Base-by-base conservation (phyloP, 768 basidiomycete genomes). In the Hysterangium stoloniferum region DNA sequence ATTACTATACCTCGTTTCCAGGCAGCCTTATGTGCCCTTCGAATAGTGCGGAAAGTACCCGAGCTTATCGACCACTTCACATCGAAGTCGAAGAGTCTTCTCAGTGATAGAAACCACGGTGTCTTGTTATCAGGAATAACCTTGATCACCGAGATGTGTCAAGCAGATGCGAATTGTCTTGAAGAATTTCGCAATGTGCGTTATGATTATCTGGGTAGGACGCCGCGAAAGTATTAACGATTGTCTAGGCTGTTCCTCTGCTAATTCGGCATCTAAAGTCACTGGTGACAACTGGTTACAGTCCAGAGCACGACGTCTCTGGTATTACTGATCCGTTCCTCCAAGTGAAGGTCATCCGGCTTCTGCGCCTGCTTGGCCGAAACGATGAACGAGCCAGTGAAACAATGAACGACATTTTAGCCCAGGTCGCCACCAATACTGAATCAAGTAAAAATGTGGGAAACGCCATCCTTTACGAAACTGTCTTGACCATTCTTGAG, bases 381-480 rank as follows among this genome's bases (percentile, higher is more conserved):
- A 86, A 84, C 0, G 90, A 96, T 60, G 77, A 72, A 45, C 79
- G 82, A 61, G 90, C 94, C 5, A 94, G 90, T 59, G 95, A 98
- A 61, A 78, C 81, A 7, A 98, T 99, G 95, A 98, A 98, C 62
- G 96, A 99, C 66, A 95, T 99, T 54, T 68, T 98, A 44, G 95
- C 95, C 6, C 95, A 96, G 75, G 94, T 99, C 29, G 96, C 96
- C n/a, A 98, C 96, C 1, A 99, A 98, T 65, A 99, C 96, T 0
- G 96, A 99, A 60, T 86, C 87, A 4, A 82, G 87, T 5, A 99
- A 99, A 70, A 99, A 98, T 61, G 96, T 98, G 57, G 96, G 96
- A 46, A 98, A 97, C 66, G 84, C 95, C 3, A 97, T 99, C 55
- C 68, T 99, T 28, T 99, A 99, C 64, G 96, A 99, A 69, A 95